A percentile compares a stretch with the other conserved stretches of the same genome.
Evolutionary conservation across 1,139 yeast species (phyloP).

Genomic region (Nakaseomyces nivariensis): DNA sequence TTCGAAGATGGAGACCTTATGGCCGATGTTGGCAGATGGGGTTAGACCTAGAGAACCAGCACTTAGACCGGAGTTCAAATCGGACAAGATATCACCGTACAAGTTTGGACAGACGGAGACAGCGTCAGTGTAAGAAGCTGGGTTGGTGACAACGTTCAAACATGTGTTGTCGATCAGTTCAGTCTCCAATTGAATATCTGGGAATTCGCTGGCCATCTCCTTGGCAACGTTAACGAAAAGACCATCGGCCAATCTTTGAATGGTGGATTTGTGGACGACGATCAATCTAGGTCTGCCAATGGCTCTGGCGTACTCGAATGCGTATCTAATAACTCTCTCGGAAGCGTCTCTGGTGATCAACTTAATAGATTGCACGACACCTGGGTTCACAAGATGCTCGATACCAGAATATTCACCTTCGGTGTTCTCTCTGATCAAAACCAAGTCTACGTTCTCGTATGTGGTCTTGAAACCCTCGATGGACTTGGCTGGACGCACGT

Average conservation of each 20-base stretch:
- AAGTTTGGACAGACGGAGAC: slow-evolving; percentile 99
- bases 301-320: slow-evolving; percentile 89
- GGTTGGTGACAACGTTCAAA: slow-evolving; percentile 80
- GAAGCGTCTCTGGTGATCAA: slow-evolving; percentile 94
- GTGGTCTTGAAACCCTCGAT: slow-evolving; percentile 92
- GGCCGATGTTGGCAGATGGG: slow-evolving; percentile 99
- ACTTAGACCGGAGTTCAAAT: slow-evolving; percentile 81
- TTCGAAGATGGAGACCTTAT: slow-evolving; percentile 92
- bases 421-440: slow-evolving; percentile 95
- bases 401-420: slow-evolving; percentile 99
- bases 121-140: slow-evolving; percentile 66
- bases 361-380: slow-evolving; percentile 96
- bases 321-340: slow-evolving; percentile 92
- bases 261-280: slow-evolving; percentile 97
- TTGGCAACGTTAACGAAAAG: slow-evolving; percentile 86
- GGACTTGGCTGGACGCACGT: slow-evolving; percentile 94
- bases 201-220: slow-evolving; percentile 84
- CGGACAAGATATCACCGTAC: slow-evolving; percentile 97
- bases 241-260: slow-evolving; percentile 97
- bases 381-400: slow-evolving; percentile 96
- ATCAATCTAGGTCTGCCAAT: slow-evolving; percentile 81
- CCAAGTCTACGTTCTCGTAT: slow-evolving; percentile 88
- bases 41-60: slow-evolving; percentile 98
- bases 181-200: slow-evolving; percentile 70
- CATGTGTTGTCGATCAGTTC: slow-evolving; percentile 96